phyloP scores from a whole-genome alignment of 768 basidiomycete species.

The Amanita molliuscula region DNA sequence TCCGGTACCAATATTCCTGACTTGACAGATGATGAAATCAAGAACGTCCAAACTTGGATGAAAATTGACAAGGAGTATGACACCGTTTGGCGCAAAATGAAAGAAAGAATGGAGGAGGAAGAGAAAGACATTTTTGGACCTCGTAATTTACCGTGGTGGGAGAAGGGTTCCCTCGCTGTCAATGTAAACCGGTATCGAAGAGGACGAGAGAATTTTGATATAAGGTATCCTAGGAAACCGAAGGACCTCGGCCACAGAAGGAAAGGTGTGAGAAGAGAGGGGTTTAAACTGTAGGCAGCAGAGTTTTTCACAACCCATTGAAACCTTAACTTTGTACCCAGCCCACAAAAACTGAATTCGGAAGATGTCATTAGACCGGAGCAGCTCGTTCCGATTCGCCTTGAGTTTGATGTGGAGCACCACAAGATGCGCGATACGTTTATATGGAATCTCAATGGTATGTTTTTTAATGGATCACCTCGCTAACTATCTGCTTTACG shows the following conservation, averaged over 20 bases:
- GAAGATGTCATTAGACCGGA: constrained; percentile 60
- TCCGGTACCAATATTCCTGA: constrained; percentile 45
- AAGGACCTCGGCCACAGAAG: constrained; percentile 35
- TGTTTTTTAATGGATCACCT: constrained; percentile 14
- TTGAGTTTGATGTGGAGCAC: constrained; percentile 94
- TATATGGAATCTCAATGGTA: constrained; percentile 93
- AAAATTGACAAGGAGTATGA: constrained; percentile 51
- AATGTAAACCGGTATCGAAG: constrained; percentile 27
- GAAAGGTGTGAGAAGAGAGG: constrained; percentile 53
- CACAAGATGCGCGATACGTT: constrained; percentile 94
- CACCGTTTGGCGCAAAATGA: constrained; percentile 33
- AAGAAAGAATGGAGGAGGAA: constrained; percentile 43
- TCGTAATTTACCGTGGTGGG: constrained; percentile 44
- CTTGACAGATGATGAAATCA: constrained; percentile 40
- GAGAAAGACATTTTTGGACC: constrained; percentile 32
- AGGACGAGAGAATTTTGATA: constrained; percentile 41
- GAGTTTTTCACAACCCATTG: constrained; percentile 10
- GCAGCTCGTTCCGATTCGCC: constrained; percentile 85
- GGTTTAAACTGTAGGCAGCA: constrained; percentile 63
- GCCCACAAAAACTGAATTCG: constrained; percentile 48
- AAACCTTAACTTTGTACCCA: constrained; percentile 15
- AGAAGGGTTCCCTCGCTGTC: constrained; percentile 36
- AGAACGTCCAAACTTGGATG: constrained; percentile 52
- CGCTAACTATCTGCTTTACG: background rate
- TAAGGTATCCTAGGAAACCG: constrained; percentile 30